A percentile compares a stretch with the other conserved stretches of the same genome.
Conservation (phyloP, 345 rosid species). For the Eutrema heterophyllum region DNA sequence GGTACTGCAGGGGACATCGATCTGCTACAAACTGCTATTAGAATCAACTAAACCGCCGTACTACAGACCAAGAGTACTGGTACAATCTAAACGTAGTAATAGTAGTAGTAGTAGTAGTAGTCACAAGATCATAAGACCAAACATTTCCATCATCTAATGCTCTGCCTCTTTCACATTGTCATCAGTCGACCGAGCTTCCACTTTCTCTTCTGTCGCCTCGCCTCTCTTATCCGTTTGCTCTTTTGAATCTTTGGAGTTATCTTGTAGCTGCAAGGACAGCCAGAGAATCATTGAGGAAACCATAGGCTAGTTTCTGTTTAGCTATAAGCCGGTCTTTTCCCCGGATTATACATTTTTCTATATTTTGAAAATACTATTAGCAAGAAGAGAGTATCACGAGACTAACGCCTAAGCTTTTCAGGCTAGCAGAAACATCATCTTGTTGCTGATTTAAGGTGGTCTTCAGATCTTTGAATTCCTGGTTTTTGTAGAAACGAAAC, state of each 20-base stretch:
- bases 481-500: neutral
- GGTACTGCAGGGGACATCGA: too few species aligned
- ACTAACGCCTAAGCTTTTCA: constrained; percentile 62
- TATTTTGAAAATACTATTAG: neutral
- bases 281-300: neutral
- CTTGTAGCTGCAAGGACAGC: constrained; percentile 48
- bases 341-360: neutral
- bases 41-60: constrained; percentile 10
- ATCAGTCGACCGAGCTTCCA: constrained; percentile 13
- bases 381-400: neutral
- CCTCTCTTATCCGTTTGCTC: constrained; percentile 29
- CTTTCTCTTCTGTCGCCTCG: constrained; percentile 34
- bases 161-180: constrained; percentile 27
- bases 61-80: constrained; percentile 11
- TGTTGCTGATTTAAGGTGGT: constrained; percentile 76
- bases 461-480: constrained; percentile 80
- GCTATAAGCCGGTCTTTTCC: too few species aligned
- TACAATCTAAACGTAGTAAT: constrained; percentile 10
- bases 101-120: neutral
- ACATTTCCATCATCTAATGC: constrained; percentile 18
- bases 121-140: neutral
- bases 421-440: constrained; percentile 65
- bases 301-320: neutral
- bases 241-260: constrained; percentile 39
- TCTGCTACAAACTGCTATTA: too few species aligned